phyloP scores from a whole-genome alignment of 148 eudicot species.

The Gaultheria prostrata region DNA sequence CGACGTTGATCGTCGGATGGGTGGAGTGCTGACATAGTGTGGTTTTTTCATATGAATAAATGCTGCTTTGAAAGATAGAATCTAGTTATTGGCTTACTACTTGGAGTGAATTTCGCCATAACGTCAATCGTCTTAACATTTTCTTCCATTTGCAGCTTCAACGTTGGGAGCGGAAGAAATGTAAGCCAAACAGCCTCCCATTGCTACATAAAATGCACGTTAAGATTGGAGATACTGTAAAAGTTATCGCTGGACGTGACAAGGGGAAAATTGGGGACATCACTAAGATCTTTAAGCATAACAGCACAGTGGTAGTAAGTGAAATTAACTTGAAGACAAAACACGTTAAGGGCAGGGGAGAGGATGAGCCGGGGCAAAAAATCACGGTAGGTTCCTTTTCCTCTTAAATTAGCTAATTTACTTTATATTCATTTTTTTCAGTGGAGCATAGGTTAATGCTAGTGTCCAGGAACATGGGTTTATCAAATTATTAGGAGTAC shows the following conservation, averaged over 20 bases:
- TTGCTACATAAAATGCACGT: slow-evolving; percentile 89
- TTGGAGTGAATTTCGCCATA: background rate
- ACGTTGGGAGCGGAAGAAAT: slow-evolving; percentile 89
- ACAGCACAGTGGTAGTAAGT: slow-evolving; percentile 69
- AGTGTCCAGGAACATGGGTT: background rate
- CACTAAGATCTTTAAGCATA: slow-evolving; percentile 63
- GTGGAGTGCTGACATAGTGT: background rate
- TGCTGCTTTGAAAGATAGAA: background rate
- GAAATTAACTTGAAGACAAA: slow-evolving; percentile 91
- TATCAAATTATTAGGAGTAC: background rate
- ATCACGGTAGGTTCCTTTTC: slow-evolving; percentile 51
- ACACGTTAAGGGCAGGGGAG: slow-evolving; percentile 73
- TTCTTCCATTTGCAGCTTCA: slow-evolving; percentile 50
- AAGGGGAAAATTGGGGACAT: slow-evolving; percentile 90
- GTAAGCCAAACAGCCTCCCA: slow-evolving; percentile 96
- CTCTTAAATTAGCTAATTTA: background rate
- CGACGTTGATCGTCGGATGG: background rate
- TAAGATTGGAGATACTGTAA: slow-evolving; percentile 86
- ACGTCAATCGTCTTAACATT: background rate
- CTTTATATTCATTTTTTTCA: background rate
- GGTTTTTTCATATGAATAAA: background rate
- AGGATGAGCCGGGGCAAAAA: slow-evolving; percentile 84
- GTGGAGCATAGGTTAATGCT: background rate
- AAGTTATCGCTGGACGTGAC: slow-evolving; percentile 84
- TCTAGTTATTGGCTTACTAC: background rate